A percentile compares a stretch with the other conserved stretches of the same genome.
phyloP scores from a whole-genome alignment of 331 rosid species.

The Erythrophleum ivorense region DNA sequence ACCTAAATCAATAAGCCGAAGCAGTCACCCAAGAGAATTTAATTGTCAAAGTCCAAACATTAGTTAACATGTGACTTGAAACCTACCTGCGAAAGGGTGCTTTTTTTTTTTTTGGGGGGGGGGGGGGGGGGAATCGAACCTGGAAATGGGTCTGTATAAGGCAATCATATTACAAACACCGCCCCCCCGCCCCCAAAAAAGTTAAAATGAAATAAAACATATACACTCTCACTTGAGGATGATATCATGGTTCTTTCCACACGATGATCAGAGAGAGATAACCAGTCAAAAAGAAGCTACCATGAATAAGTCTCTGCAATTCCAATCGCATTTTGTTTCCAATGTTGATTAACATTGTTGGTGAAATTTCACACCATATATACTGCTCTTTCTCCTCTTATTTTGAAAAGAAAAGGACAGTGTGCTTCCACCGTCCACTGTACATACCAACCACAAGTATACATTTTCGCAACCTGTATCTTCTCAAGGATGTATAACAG shows the following conservation, averaged over 20 bases:
- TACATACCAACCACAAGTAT: constrained; percentile 76
- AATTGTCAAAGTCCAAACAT: too few species aligned
- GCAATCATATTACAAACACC: too few species aligned
- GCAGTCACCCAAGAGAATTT: too few species aligned
- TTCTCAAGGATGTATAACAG: constrained; percentile 62
- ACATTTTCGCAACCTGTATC: constrained; percentile 68
- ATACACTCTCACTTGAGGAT: neutral
- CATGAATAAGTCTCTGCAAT: constrained; percentile 27
- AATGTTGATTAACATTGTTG: constrained; percentile 43
- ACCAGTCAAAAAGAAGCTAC: constrained; percentile 13
- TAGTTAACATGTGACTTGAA: too few species aligned
- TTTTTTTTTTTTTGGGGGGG: too few species aligned
- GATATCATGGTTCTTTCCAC: neutral
- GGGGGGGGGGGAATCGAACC: too few species aligned
- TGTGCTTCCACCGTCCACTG: constrained; percentile 75
- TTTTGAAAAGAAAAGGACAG: constrained; percentile 37
- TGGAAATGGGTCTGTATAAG: too few species aligned
- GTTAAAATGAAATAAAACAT: neutral
- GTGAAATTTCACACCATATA: constrained; percentile 56
- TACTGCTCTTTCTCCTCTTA: constrained; percentile 60
- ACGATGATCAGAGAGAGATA: neutral
- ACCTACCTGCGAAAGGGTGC: too few species aligned
- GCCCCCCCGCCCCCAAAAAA: too few species aligned
- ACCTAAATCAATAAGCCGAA: too few species aligned
- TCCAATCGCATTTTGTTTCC: constrained; percentile 51